Evolutionary conservation across 257 asterid genomes (phyloP).

Genomic region (Cinchona pubescens): DNA sequence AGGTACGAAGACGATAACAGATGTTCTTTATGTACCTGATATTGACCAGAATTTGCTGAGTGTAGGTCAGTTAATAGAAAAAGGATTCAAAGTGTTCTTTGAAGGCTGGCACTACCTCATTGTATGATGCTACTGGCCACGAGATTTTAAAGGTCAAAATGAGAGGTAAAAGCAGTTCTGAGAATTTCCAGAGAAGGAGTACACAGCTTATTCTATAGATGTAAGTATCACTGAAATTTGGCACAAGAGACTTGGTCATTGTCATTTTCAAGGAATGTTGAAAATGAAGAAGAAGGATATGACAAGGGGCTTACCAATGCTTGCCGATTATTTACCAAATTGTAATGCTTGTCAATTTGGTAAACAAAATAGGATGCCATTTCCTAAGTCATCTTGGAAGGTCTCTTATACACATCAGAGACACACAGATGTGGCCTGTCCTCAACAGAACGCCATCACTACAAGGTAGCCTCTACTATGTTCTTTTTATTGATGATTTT

Average conservation of each 20-base stretch:
- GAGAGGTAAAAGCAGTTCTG: not conserved
- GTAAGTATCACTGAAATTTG: not conserved
- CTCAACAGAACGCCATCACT: too few species aligned
- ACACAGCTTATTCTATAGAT: not conserved
- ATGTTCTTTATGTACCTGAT: slow-evolving; percentile 6
- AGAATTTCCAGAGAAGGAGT: not conserved
- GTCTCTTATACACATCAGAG: not conserved
- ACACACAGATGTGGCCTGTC: too few species aligned
- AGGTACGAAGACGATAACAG: not conserved
- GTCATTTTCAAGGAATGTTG: not conserved
- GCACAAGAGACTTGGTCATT: not conserved
- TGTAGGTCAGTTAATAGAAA: not conserved
- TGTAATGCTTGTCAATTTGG: slow-evolving; percentile 8
- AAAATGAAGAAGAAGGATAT: not conserved
- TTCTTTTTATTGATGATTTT: too few species aligned
- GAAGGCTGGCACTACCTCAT: not conserved
- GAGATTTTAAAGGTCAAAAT: not conserved
- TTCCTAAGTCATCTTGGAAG: not conserved
- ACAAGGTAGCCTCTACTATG: too few species aligned
- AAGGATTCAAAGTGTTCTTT: not conserved
- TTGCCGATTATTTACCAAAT: not conserved
- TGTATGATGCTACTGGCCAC: not conserved
- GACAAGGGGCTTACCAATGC: not conserved
- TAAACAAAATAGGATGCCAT: not conserved
- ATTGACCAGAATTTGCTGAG: slow-evolving; percentile 6